Percentiles rank a stretch among this genome's conserved stretches.
These are phyloP conservation scores for Colletotrichum tabaci DNA, from an alignment of 2,329 filamentous ascomycete species.

Conservation along the genomic window DNA sequence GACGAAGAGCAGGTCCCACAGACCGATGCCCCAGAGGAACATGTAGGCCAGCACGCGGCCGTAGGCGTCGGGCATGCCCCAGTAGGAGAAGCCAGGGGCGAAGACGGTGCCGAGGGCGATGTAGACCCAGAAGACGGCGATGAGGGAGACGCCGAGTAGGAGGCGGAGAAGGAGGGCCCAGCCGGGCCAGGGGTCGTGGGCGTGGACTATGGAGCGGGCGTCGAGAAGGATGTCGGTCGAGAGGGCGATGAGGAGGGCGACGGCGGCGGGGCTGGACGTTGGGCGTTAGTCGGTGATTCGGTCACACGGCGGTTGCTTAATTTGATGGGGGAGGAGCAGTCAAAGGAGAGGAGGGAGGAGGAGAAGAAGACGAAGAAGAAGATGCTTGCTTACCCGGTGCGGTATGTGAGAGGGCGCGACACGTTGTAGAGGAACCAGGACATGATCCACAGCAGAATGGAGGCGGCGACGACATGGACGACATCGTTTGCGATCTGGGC, in stretches of 20 bases:
- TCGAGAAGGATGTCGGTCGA: conserved; percentile 54
- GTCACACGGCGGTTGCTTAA: too few relatives aligned
- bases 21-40: conserved; percentile 51
- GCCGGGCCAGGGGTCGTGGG: conserved; percentile 50
- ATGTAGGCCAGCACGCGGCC: conserved; percentile 53
- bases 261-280: conserved; percentile 47
- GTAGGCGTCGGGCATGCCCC: conserved; percentile 50
- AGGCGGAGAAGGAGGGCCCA: conserved; percentile 52
- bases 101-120: conserved; percentile 55
- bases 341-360: too few relatives aligned
- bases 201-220: conserved; percentile 51
- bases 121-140: conserved; percentile 55
- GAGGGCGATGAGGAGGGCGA: conserved; percentile 51
- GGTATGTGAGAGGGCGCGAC: conserved; percentile 40
- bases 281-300: not conserved
- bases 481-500: conserved; percentile 51
- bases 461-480: conserved; percentile 50
- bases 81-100: conserved; percentile 54
- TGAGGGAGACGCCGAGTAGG: conserved; percentile 50
- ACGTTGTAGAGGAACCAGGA: conserved; percentile 51
- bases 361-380: not conserved
- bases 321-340: too few relatives aligned
- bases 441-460: conserved; percentile 52
- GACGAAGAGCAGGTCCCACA: conserved; percentile 38
- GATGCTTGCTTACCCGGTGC: conserved; percentile 33